phyloP scores from a whole-genome alignment of 768 basidiomycete species.

The Pisolithus microcarpus region DNA sequence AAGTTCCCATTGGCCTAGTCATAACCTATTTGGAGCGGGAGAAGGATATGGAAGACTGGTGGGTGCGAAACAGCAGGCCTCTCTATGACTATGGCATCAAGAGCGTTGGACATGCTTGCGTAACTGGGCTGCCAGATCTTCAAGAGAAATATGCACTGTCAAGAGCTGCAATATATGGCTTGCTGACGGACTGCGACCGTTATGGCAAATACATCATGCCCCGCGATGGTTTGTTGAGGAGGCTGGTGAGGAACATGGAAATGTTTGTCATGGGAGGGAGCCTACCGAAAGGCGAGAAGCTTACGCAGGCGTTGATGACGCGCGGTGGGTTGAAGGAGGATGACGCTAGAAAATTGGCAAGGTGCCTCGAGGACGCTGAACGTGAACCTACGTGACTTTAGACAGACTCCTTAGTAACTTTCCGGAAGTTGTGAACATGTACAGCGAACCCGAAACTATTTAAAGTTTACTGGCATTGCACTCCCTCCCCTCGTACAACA shows the following conservation, averaged over 20 bases:
- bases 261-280: neutral
- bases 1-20: constrained; percentile 10
- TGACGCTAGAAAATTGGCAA: neutral
- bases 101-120: neutral
- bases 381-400: neutral
- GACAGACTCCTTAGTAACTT: no score
- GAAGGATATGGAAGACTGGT: constrained; percentile 25
- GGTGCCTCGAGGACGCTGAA: neutral
- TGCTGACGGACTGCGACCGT: neutral
- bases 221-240: neutral
- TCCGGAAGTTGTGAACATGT: no score
- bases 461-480: no score
- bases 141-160: neutral
- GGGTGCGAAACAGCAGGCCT: constrained; percentile 7
- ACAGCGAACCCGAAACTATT: no score
- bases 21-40: constrained; percentile 17
- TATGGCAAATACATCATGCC: neutral
- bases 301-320: neutral
- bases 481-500: no score
- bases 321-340: neutral
- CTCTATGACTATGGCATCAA: neutral
- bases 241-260: neutral
- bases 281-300: neutral
- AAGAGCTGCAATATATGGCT: neutral
- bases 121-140: neutral